phyloP scores from a whole-genome alignment of 2,329 filamentous ascomycete species.

The Capronia americana region DNA sequence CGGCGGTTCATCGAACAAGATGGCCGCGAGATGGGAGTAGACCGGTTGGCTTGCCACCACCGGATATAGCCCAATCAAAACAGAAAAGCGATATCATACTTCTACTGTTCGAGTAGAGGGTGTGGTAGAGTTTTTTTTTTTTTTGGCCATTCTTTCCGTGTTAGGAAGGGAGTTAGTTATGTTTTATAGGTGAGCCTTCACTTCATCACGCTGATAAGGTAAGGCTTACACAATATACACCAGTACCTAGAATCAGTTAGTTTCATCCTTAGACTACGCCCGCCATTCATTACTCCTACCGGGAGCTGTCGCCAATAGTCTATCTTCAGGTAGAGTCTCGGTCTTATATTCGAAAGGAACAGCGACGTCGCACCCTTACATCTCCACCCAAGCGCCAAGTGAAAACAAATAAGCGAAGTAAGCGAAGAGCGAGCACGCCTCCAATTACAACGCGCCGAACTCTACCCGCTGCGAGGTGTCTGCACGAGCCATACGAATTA shows the following conservation, averaged over 20 bases:
- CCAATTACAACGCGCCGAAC: not conserved
- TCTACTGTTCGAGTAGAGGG: not conserved
- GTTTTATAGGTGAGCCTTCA: not conserved
- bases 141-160: not conserved
- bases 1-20: not conserved
- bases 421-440: not conserved
- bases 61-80: not conserved
- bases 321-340: not conserved
- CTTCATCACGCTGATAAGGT: not conserved
- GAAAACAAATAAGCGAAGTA: not conserved
- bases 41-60: not conserved
- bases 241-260: too few relatives aligned
- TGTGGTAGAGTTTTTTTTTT: not conserved
- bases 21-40: not conserved
- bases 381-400: not conserved
- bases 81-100: not conserved
- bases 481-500: not conserved
- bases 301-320: not conserved
- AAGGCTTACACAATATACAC: not conserved
- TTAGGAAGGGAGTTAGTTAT: not conserved
- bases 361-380: not conserved
- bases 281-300: not conserved
- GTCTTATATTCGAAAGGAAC: not conserved
- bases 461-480: not conserved
- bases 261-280: not conserved